Percentiles rank a stretch among this genome's conserved stretches.
Conservation (phyloP, 1,139 yeast species). For the Casaregolazyma lundiana region DNA sequence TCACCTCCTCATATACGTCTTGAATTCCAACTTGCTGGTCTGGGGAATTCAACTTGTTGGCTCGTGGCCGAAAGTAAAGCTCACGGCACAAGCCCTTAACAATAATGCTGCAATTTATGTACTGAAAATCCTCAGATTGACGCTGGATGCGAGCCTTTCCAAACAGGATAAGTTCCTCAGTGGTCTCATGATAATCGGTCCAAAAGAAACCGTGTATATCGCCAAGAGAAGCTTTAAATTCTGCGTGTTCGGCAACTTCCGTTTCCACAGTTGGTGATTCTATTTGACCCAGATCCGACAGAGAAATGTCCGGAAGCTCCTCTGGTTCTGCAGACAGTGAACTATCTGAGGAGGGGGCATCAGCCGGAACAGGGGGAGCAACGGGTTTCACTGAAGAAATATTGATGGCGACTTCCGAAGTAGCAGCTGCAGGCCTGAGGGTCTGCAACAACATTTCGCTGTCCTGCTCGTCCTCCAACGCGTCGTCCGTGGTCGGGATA, state of each 20-base stretch:
- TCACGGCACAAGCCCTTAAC: constrained; percentile 67
- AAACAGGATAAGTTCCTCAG: constrained; percentile 64
- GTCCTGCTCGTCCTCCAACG: constrained; percentile 10
- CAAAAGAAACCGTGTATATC: constrained; percentile 54
- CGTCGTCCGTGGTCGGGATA: constrained; percentile 1
- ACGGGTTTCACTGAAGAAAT: background rate
- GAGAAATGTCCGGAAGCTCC: constrained; percentile 7
- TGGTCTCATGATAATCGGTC: constrained; percentile 84
- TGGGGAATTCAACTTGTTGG: constrained; percentile 29
- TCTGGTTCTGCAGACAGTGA: constrained; percentile 10
- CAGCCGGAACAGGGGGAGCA: background rate
- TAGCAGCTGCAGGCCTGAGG: constrained; percentile 6
- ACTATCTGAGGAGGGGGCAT: constrained; percentile 6
- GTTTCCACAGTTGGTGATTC: constrained; percentile 2
- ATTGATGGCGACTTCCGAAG: constrained; percentile 1
- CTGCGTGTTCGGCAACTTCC: constrained; percentile 10
- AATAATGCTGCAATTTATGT: constrained; percentile 76
- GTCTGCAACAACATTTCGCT: constrained; percentile 12
- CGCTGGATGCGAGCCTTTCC: constrained; percentile 68
- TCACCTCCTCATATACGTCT: constrained; percentile 76
- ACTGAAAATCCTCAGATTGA: constrained; percentile 31
- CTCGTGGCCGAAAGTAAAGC: constrained; percentile 67
- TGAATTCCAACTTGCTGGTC: constrained; percentile 45
- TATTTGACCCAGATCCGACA: constrained; percentile 8
- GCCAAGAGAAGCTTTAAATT: constrained; percentile 36